Percentiles rank a stretch among this genome's conserved stretches.
phyloP scores from a whole-genome alignment of 1,284 basidiomycete genomes.

The Cryptococcus depauperatus region DNA sequence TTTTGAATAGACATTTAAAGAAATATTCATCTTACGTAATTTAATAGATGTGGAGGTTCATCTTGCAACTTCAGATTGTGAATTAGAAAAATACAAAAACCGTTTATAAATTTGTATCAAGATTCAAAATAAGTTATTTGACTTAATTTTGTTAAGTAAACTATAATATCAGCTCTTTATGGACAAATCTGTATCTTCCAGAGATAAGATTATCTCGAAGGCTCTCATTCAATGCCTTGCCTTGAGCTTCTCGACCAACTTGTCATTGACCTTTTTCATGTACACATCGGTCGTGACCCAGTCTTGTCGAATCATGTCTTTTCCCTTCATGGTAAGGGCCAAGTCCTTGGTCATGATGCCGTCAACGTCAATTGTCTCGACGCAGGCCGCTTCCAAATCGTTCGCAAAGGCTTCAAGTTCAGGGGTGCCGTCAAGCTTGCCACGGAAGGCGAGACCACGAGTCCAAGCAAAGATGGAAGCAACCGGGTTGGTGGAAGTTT shows the following conservation, averaged over 20 bases:
- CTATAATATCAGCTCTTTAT: no score
- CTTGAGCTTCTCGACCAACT: slow-evolving; percentile 31
- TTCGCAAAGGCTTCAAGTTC: slow-evolving; percentile 67
- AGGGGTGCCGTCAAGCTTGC: slow-evolving; percentile 81
- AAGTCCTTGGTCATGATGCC: slow-evolving; percentile 95
- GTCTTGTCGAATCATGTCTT: slow-evolving; percentile 79
- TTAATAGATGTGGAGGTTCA: neutral
- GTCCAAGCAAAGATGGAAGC: slow-evolving; percentile 99
- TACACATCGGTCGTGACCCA: slow-evolving; percentile 89
- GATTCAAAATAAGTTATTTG: no score
- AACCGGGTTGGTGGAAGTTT: slow-evolving; percentile 96
- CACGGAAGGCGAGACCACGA: slow-evolving; percentile 84
- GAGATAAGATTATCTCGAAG: no score
- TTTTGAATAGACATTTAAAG: no score
- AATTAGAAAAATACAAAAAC: no score
- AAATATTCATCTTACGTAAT: slow-evolving; percentile 16
- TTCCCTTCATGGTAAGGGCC: slow-evolving; percentile 89
- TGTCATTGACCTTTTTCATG: slow-evolving; percentile 66
- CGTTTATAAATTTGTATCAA: no score
- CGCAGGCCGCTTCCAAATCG: slow-evolving; percentile 76
- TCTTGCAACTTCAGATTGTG: no score
- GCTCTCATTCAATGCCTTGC: no score
- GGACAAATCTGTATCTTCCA: no score
- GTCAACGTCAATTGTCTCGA: slow-evolving; percentile 85
- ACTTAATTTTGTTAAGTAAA: no score